Base-by-base conservation (phyloP, 176 grass and related monocot genomes). In the Lolium multiflorum region DNA sequence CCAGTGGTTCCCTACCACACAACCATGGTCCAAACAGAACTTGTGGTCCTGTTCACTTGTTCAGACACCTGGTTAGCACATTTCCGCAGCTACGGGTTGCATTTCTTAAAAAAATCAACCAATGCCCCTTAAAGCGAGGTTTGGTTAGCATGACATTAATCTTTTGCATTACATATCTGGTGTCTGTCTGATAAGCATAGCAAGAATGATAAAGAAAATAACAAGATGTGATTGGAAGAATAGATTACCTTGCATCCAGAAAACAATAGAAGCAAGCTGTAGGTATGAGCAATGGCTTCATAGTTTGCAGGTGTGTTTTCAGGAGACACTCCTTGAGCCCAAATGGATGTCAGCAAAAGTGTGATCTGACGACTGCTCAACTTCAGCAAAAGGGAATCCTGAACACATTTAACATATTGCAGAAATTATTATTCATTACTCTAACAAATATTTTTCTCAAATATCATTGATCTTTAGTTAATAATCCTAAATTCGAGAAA, bases 211-310 rank as follows among this genome's bases (percentile, higher is more conserved):
- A 22, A 63, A 76, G 24, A 75, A 83, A 90, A 79, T 64, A 84
- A 83, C 12, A 63, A 14, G 20, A 18, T 59, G 20, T 31, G 64
- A 38, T 51, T 25, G 59, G 73, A 64, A 62, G 37, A 68, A 6
- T 78, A 71, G 79, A 64, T 66, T 93, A 99, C 97, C 97, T 96
- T 99, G 80, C 80, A 72, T 88, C 92, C 89, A 88, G 92, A 94
- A 84, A 99, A 99, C 49, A 99, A 79, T 60, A 99, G 78, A 78
- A 90, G 87, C 82, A 99, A 87, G 80, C 97, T 92, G 84, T 96
- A 99, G 67, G 94, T 94, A 90, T 99, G 90, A 84, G 94, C 97
- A 90, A 99, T 96, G 48, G 97, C 97, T 96, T 99, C 94, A 83
- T 96, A 99, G 68, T 96, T 99, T 49, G 91, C 85, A 77, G 94